A percentile compares a stretch with the other conserved stretches of the same genome.
These are phyloP conservation scores for Pythium brassicae DNA, from an alignment of 352 stramenopile species.

Conservation along the genomic window DNA sequence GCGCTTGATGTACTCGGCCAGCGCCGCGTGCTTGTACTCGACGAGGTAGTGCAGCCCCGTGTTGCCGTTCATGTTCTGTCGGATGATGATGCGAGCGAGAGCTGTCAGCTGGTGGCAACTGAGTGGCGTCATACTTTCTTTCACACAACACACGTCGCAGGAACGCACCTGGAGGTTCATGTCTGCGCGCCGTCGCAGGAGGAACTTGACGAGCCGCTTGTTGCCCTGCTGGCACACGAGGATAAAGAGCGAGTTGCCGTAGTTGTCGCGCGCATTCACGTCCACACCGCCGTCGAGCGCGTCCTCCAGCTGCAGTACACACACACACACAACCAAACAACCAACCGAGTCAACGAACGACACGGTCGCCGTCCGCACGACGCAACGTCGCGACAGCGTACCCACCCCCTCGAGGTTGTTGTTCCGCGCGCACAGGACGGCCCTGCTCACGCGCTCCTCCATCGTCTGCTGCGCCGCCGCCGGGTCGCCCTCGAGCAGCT, in stretches of 20 bases:
- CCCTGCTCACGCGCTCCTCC: slow-evolving; percentile 42
- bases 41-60: slow-evolving; percentile 94
- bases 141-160: too few relatives aligned
- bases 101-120: too few relatives aligned
- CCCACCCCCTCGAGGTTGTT: slow-evolving; percentile 74
- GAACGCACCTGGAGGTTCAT: slow-evolving; percentile 85
- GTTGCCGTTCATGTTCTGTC: slow-evolving; percentile 93
- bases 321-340: background rate
- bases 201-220: slow-evolving; percentile 94
- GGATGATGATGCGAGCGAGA: background rate
- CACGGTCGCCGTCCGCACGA: too few relatives aligned
- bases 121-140: background rate
- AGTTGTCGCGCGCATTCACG: slow-evolving; percentile 89
- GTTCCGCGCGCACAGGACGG: slow-evolving; percentile 68
- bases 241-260: slow-evolving; percentile 95
- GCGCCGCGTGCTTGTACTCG: slow-evolving; percentile 88
- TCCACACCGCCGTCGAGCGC: slow-evolving; percentile 87
- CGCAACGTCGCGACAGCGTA: slow-evolving; percentile 1
- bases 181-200: slow-evolving; percentile 89
- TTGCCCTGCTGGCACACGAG: slow-evolving; percentile 93
- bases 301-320: slow-evolving; percentile 72
- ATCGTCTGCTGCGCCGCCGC: slow-evolving; percentile 27
- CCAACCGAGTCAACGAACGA: too few relatives aligned
- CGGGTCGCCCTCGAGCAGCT: slow-evolving; percentile 39
- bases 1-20: slow-evolving; percentile 92